phyloP scores from a whole-genome alignment of 108 stramenopile genomes.

The Parietichytrium sp. region DNA sequence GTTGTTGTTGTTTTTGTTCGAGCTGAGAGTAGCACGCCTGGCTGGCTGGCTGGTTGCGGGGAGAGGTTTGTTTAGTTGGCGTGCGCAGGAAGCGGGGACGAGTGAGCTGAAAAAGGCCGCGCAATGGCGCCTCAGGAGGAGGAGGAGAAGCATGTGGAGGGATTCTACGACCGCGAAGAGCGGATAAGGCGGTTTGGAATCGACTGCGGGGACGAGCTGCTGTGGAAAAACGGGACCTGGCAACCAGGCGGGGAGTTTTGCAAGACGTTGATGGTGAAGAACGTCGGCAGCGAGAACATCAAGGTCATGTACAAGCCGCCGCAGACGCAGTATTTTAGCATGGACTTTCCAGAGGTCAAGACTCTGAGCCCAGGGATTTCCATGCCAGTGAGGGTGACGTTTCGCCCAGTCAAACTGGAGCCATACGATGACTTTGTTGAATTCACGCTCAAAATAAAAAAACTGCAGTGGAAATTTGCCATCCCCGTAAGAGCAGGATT shows the following conservation, averaged over 20 bases:
- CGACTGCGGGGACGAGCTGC: conserved; percentile 45
- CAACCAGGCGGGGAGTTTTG: conserved; percentile 64
- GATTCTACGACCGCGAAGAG: not conserved
- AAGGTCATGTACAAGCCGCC: conserved; percentile 67
- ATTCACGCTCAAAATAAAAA: conserved; percentile 54
- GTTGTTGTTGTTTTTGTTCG: too few species aligned
- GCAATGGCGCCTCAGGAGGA: too few species aligned
- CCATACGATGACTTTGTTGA: conserved; percentile 62
- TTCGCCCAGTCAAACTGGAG: conserved; percentile 57
- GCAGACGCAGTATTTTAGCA: conserved; percentile 58
- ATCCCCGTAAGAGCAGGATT: conserved; percentile 60
- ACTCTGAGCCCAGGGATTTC: conserved; percentile 51
- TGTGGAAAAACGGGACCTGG: conserved; percentile 53
- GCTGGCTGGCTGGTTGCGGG: too few species aligned
- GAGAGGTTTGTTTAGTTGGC: too few species aligned
- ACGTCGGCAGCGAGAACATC: conserved; percentile 56
- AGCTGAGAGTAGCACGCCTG: too few species aligned
- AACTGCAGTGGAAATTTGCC: conserved; percentile 52
- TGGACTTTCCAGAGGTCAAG: conserved; percentile 64
- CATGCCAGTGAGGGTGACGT: conserved; percentile 58
- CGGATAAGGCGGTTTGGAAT: conserved; percentile 27
- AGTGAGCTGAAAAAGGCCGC: too few species aligned
- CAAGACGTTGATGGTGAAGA: conserved; percentile 61
- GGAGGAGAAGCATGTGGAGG: too few species aligned
- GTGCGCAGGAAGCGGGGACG: too few species aligned